Conservation (phyloP, 73 alveolate species). For the Blepharisma stoltei region DNA sequence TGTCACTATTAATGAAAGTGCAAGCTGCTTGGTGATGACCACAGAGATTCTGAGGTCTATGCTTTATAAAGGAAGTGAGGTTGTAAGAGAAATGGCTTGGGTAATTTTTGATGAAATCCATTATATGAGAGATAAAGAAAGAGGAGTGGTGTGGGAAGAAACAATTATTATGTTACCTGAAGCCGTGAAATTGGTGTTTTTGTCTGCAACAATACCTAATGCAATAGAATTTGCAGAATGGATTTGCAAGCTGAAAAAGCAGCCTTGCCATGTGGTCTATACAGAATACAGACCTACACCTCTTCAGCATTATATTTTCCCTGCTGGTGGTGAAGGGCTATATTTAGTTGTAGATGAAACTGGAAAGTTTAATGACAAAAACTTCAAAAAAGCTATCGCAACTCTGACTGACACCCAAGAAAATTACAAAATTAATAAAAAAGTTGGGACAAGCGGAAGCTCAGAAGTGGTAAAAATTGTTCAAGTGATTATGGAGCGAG, state of each 20-base stretch:
- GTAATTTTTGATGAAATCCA: constrained; percentile 99
- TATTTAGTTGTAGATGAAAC: constrained; percentile 94
- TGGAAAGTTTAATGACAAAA: constrained; percentile 96
- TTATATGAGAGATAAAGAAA: constrained; percentile 99
- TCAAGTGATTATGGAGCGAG: constrained; percentile 68
- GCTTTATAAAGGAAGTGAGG: constrained; percentile 99
- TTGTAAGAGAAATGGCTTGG: constrained; percentile 99
- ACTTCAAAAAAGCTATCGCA: constrained; percentile 93
- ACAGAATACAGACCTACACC: constrained; percentile 99
- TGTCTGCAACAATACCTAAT: constrained; percentile 99
- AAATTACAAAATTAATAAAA: constrained; percentile 57
- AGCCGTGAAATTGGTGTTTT: constrained; percentile 92
- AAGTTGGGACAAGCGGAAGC: constrained; percentile 57
- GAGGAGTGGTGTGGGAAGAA: constrained; percentile 99
- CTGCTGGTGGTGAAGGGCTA: constrained; percentile 96
- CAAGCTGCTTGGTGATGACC: constrained; percentile 99
- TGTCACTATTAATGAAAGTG: constrained; percentile 95
- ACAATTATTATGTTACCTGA: constrained; percentile 86
- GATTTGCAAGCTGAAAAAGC: constrained; percentile 88
- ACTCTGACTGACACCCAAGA: constrained; percentile 72
- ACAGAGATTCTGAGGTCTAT: constrained; percentile 99
- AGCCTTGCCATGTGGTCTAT: constrained; percentile 99
- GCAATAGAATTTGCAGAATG: constrained; percentile 99
- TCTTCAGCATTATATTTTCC: constrained; percentile 94
- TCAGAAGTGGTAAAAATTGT: constrained; percentile 78